phyloP scores from a whole-genome alignment of 805 yeast species.

The Ogataea saltuana region DNA sequence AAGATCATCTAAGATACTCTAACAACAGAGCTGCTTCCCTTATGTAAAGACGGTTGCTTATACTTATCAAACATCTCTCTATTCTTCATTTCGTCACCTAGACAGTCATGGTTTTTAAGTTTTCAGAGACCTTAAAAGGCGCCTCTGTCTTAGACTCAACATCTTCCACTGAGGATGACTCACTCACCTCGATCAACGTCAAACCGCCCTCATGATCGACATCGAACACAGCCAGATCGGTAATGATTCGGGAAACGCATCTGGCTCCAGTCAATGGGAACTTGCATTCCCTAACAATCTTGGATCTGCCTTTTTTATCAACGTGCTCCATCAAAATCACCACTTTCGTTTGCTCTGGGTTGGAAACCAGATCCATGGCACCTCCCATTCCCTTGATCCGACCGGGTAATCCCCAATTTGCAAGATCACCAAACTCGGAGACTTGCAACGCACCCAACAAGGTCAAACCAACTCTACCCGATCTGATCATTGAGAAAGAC shows the following conservation, averaged over 20 bases:
- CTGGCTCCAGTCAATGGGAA: slow-evolving; percentile 49
- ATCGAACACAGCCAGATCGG: slow-evolving; percentile 51
- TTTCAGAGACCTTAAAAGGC: slow-evolving; percentile 37
- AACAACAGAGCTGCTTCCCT: no score
- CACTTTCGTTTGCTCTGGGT: slow-evolving; percentile 45
- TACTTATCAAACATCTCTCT: no score
- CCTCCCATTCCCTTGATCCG: slow-evolving; percentile 55
- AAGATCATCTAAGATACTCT: no score
- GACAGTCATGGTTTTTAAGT: slow-evolving; percentile 23
- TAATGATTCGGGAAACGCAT: slow-evolving; percentile 48
- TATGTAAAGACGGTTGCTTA: no score
- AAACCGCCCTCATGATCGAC: slow-evolving; percentile 41
- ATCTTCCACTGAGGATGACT: slow-evolving; percentile 32
- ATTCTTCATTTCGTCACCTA: no score
- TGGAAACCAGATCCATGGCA: slow-evolving; percentile 53
- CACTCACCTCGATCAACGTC: slow-evolving; percentile 43
- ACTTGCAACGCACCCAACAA: slow-evolving; percentile 53
- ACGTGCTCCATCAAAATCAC: slow-evolving; percentile 50
- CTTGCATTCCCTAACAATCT: slow-evolving; percentile 44
- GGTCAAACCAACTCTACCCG: slow-evolving; percentile 46
- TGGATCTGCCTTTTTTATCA: slow-evolving; percentile 48
- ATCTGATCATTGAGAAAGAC: slow-evolving; percentile 51
- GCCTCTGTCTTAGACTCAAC: slow-evolving; percentile 40
- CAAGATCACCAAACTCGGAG: slow-evolving; percentile 48
- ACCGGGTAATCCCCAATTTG: slow-evolving; percentile 56